Base-by-base conservation (phyloP, 441 rosid genomes). In the Erysimum cheiri region DNA sequence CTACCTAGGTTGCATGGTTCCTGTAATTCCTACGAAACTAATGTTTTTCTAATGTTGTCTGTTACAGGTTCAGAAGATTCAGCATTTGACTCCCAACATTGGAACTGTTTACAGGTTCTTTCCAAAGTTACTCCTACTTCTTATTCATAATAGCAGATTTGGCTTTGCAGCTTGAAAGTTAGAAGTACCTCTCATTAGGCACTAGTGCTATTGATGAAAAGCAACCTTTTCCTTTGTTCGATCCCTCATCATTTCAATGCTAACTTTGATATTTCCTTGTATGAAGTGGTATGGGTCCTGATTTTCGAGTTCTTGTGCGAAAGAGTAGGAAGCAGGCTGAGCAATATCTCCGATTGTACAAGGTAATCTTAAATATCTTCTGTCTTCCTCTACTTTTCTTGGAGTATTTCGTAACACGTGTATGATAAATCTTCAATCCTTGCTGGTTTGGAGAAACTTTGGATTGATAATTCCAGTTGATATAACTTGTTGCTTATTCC, bases 321-420 rank as follows among this genome's bases (percentile, higher is more conserved):
- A 93, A 93, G 84, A 93, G 98, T 74, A 83, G 97, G 87, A 93
- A 93, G 83, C 98, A 90, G 69, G 93, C 97, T 0, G 97, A 88
- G 68, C 97, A 93, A 57, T 93, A 93, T 67, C 88, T 86, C 61
- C 75, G 87, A 48, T 69, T 93, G 65, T 93, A 93, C 78, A 88
- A 90, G 79, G 96, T 88, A 84, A 62, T 5, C 0, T 9, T 13
- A 4, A 35, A 17, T 17, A 68, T 56, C 35, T 19, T 22, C 19
- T 41, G 4, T 4, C 24, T 29, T 40, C 43, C 0, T 31, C 55
- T 9, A 32, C 31, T 32, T 41, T 12, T n/a, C 59, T 13, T 40
- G 48, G 43, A 39, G 28, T 59, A 6, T 2, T 8, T 35, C 3
- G 52, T 47, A 33, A 12, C 14, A 36, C 10, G 17, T 64, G 22